phyloP scores from a whole-genome alignment of 208 protist genomes.

The Herpetomonas tarakana region DNA sequence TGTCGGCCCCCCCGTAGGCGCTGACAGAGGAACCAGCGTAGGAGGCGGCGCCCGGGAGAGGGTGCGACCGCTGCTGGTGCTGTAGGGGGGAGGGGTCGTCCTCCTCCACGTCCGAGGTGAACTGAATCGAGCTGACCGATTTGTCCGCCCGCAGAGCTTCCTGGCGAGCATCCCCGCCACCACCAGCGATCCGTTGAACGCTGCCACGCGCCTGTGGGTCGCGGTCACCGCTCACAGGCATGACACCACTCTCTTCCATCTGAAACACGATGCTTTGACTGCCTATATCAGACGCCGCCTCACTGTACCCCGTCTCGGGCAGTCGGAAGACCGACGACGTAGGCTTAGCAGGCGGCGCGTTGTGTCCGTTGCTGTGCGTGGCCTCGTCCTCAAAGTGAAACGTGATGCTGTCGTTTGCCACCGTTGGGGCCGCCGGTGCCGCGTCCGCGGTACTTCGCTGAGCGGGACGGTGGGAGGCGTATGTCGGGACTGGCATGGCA shows the following conservation, averaged over 20 bases:
- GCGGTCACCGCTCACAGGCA: too few relatives aligned
- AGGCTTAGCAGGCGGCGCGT: not conserved
- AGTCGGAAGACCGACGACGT: not conserved
- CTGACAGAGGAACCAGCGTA: not conserved
- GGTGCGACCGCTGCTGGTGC: not conserved
- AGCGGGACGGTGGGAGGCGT: too few relatives aligned
- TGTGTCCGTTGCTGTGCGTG: not conserved
- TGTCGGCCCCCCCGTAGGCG: not conserved
- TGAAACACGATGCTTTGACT: conserved; percentile 7
- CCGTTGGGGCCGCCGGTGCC: too few relatives aligned
- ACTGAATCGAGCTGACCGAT: conserved; percentile 1
- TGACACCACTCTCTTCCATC: too few relatives aligned
- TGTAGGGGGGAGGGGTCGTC: not conserved
- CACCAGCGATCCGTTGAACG: too few relatives aligned
- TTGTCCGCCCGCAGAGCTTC: not conserved
- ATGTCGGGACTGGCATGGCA: too few relatives aligned
- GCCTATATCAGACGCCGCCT: too few relatives aligned
- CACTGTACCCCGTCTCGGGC: too few relatives aligned
- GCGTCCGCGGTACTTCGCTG: too few relatives aligned
- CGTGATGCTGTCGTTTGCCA: conserved; percentile 42
- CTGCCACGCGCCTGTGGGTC: too few relatives aligned
- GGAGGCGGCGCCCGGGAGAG: not conserved
- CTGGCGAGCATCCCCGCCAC: too few relatives aligned
- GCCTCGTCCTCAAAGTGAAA: conserved; percentile 41
- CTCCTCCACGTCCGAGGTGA: not conserved